Base-by-base conservation (phyloP, 768 basidiomycete genomes). In the Tricholoma hemisulphureum region DNA sequence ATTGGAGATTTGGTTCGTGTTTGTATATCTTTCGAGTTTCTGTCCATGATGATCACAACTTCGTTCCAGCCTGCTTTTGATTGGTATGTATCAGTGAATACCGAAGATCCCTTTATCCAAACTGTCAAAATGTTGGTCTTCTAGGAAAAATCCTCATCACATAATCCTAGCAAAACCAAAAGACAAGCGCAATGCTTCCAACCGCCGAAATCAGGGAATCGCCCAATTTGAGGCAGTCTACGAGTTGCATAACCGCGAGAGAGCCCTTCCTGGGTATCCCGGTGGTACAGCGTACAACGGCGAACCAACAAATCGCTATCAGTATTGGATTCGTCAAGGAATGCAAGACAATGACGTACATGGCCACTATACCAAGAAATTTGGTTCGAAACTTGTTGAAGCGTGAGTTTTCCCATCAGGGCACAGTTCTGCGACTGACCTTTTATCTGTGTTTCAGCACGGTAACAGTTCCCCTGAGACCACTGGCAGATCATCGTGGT, bases 1-100 rank as follows among this genome's bases (percentile, higher is more conserved):
- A 85, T 89, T 53, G 73, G 77, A 13, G 90, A 93, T 65, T 63
- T 92, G 73, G 89, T 86, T 70, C 53, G 87, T 75, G 10, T n/a
- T 26, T 37, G 41, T 39, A 34, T n/a, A 52, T 20, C 20, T 11
- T 49, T 32, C n/a, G 14, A 21, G 1, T 24, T 43, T 2, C 46
- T 32, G 34, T 59, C 16, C 7, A 11, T 29, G 7, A 21, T 43
- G 9, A 34, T 49, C 28, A 49, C 49, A 48, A 59, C 26, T 7
- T 46, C 18, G 28, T 29, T 6, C 37, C 53, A 89, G 85, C 85
- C 85, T 28, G 74, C 71, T 1, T 92, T 88, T 71, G 87, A 92
- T 56, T 92, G 90, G 90, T 84, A 57, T 56, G 71, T 60, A 31
- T 26, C 46, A 16, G 41, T 37, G 7, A 23, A 23, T 41, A n/a